phyloP scores from a whole-genome alignment of 148 eudicot genomes.

The Drosera capensis region DNA sequence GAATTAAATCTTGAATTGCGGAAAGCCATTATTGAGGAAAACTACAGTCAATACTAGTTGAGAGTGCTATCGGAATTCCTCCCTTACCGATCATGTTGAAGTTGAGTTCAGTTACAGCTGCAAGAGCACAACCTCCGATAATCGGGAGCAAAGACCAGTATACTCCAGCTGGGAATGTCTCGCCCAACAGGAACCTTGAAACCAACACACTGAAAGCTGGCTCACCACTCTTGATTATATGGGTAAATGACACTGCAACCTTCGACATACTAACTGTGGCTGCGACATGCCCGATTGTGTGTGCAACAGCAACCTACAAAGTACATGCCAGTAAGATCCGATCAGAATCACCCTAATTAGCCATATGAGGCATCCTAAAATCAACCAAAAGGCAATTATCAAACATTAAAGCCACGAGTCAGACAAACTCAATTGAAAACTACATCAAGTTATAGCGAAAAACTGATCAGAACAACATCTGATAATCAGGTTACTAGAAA shows the following conservation, averaged over 20 bases:
- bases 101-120: slow-evolving; percentile 91
- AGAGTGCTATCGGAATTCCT: neutral
- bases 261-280: slow-evolving; percentile 98
- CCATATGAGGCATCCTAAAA: neutral
- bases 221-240: slow-evolving; percentile 91
- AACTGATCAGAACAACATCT: neutral
- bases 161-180: slow-evolving; percentile 60
- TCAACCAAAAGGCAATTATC: neutral
- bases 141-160: slow-evolving; percentile 82
- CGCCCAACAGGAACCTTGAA: slow-evolving; percentile 75
- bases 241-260: slow-evolving; percentile 95
- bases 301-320: slow-evolving; percentile 88
- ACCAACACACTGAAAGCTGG: slow-evolving; percentile 96
- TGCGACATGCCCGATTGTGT: slow-evolving; percentile 93
- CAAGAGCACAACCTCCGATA: slow-evolving; percentile 84
- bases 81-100: slow-evolving; percentile 83
- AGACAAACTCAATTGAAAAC: neutral
- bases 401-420: neutral
- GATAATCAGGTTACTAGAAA: neutral
- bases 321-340: neutral
- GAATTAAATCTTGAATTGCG: neutral
- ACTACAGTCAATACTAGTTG: neutral
- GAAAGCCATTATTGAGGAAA: too few relatives aligned
- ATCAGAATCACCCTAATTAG: too few relatives aligned
- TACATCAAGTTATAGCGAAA: slow-evolving; percentile 3